Conservation (phyloP, 345 rosid species). For the Eucalyptus polybractea region DNA sequence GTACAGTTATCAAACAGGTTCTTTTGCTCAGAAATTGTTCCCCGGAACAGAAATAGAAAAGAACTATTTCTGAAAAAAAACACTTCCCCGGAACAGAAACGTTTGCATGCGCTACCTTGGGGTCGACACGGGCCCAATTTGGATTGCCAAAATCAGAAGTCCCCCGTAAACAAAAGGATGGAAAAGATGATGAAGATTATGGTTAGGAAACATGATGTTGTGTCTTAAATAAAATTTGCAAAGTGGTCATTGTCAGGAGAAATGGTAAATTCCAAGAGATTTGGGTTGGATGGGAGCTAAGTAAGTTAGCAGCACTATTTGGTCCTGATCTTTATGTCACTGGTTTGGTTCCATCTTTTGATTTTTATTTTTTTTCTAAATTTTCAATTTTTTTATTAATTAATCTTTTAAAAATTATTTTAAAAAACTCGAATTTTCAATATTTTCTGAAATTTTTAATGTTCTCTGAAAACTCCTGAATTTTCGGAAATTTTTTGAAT, state of each 20-base stretch:
- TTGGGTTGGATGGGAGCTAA: background rate
- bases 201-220: background rate
- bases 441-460: too few relatives aligned
- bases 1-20: too few relatives aligned
- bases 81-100: too few relatives aligned
- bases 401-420: too few relatives aligned
- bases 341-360: background rate
- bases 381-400: too few relatives aligned
- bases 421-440: too few relatives aligned
- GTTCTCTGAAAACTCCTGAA: too few relatives aligned
- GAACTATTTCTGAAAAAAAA: too few relatives aligned
- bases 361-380: too few relatives aligned
- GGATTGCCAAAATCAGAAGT: slow-evolving; percentile 59
- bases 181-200: background rate
- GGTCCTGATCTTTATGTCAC: background rate
- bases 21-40: too few relatives aligned
- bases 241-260: background rate
- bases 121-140: slow-evolving; percentile 40
- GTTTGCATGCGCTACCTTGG: slow-evolving; percentile 2
- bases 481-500: too few relatives aligned
- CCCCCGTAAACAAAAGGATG: background rate
- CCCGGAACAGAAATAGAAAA: too few relatives aligned
- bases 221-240: background rate
- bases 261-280: background rate
- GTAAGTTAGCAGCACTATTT: background rate